Evolutionary conservation across 2,329 filamentous ascomycete genomes (phyloP).

Genomic region (Penicillium sp.): DNA sequence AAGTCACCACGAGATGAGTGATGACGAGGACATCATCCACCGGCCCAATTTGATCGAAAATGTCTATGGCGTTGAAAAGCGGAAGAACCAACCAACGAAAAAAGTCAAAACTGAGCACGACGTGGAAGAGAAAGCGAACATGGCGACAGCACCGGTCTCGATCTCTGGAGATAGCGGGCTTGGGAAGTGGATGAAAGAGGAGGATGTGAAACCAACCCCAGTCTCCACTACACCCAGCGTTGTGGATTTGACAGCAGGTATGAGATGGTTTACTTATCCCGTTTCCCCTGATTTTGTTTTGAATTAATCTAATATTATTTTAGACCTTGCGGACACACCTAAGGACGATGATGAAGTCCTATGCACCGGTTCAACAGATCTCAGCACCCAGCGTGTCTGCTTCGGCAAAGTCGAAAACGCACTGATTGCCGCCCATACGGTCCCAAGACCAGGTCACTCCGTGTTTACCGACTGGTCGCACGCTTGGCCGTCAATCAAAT

Average conservation of each 20-base stretch:
- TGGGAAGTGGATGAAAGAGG: constrained; percentile 65
- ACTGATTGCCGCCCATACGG: constrained; percentile 62
- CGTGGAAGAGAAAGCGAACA: constrained; percentile 45
- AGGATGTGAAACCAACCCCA: constrained; percentile 44
- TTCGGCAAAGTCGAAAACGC: constrained; percentile 73
- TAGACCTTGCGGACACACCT: constrained; percentile 20
- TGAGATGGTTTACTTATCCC: background rate
- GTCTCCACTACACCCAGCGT: constrained; percentile 52
- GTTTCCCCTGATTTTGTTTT: background rate
- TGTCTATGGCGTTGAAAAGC: constrained; percentile 70
- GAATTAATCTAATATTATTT: constrained; percentile 20
- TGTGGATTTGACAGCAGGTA: constrained; percentile 48
- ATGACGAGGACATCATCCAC: constrained; percentile 28
- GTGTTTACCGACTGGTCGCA: constrained; percentile 52
- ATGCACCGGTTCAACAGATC: constrained; percentile 55
- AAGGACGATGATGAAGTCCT: constrained; percentile 40
- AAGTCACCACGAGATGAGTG: constrained; percentile 31
- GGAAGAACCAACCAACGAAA: constrained; percentile 62
- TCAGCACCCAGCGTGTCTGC: constrained; percentile 70
- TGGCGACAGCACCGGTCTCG: constrained; percentile 43
- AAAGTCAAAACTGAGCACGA: constrained; percentile 56
- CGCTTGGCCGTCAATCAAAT: constrained; percentile 72
- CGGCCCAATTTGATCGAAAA: constrained; percentile 62
- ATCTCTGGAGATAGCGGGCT: constrained; percentile 56
- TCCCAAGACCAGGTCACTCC: constrained; percentile 66